phyloP scores from a whole-genome alignment of 2,329 filamentous ascomycete species.

The Akanthomyces dipterigenus region DNA sequence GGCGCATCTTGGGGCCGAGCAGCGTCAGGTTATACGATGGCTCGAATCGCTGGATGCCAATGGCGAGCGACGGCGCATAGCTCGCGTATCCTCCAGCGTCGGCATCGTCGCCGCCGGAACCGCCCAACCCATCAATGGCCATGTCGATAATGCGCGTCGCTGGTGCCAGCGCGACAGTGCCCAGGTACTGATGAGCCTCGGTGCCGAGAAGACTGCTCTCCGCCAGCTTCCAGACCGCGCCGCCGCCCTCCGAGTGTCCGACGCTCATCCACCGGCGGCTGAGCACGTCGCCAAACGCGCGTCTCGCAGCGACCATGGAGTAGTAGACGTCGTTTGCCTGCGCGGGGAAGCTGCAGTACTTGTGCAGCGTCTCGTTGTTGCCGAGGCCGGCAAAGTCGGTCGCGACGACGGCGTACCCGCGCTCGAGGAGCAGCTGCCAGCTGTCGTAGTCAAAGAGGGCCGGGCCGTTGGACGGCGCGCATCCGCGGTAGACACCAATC shows the following conservation, averaged over 20 bases:
- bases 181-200: conserved; percentile 13
- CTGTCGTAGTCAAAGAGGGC: conserved; percentile 13
- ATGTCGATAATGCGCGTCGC: conserved; percentile 12
- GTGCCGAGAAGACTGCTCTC: conserved; percentile 13
- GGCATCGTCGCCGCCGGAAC: background rate
- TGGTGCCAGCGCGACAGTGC: conserved; percentile 15
- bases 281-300: conserved; percentile 7
- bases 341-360: conserved; percentile 14
- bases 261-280: conserved; percentile 13
- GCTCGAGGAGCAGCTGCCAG: conserved; percentile 11
- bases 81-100: background rate
- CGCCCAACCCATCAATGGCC: background rate
- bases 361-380: conserved; percentile 16
- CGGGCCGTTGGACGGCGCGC: conserved; percentile 14
- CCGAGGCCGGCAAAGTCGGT: conserved; percentile 19
- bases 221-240: conserved; percentile 17
- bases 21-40: conserved; percentile 6
- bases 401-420: conserved; percentile 17
- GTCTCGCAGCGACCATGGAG: conserved; percentile 12
- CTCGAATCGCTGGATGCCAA: conserved; percentile 3
- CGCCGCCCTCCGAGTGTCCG: conserved; percentile 17
- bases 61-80: conserved; percentile 10
- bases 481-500: conserved; percentile 14
- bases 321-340: conserved; percentile 17
- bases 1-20: background rate